Percentiles rank a stretch among this genome's conserved stretches.
Conservation (phyloP, 2,329 filamentous ascomycete genomes). For the Albifimbria verrucaria region DNA sequence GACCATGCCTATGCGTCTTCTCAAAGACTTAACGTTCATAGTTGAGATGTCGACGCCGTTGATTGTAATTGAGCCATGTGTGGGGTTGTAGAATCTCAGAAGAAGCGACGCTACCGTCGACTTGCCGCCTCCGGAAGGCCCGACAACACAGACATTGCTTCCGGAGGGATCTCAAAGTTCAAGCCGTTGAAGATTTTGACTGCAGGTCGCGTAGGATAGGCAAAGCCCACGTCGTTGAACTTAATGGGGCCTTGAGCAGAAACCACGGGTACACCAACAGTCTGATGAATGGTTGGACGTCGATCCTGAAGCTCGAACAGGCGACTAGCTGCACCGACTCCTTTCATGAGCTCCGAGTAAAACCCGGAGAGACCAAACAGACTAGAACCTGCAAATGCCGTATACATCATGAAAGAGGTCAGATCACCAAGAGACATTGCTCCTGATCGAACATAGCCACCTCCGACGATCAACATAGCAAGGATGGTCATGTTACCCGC, state of each 20-base stretch:
- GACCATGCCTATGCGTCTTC: slow-evolving; percentile 90
- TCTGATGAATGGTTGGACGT: slow-evolving; percentile 80
- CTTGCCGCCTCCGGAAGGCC: slow-evolving; percentile 93
- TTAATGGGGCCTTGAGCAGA: slow-evolving; percentile 86
- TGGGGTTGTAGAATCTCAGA: slow-evolving; percentile 87
- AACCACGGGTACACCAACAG: slow-evolving; percentile 71
- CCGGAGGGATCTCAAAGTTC: slow-evolving; percentile 90
- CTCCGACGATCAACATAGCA: slow-evolving; percentile 83
- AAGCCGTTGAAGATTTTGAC: slow-evolving; percentile 88
- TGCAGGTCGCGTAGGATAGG: slow-evolving; percentile 89
- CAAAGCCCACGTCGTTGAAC: slow-evolving; percentile 82
- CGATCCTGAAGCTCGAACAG: slow-evolving; percentile 95
- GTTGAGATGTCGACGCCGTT: slow-evolving; percentile 77
- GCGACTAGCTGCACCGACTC: slow-evolving; percentile 92
- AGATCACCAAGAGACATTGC: slow-evolving; percentile 87
- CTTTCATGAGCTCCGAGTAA: slow-evolving; percentile 99
- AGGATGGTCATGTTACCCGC: slow-evolving; percentile 96
- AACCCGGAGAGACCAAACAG: slow-evolving; percentile 93
- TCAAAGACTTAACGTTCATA: slow-evolving; percentile 91
- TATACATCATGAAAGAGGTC: slow-evolving; percentile 98
- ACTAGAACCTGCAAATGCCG: slow-evolving; percentile 78
- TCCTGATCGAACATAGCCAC: slow-evolving; percentile 83
- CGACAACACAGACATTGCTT: slow-evolving; percentile 93
- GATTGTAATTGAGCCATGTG: slow-evolving; percentile 72
- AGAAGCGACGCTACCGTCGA: slow-evolving; percentile 92